Percentiles rank a stretch among this genome's conserved stretches.
Conservation (phyloP, 2,329 filamentous ascomycete species). For the Cladorrhinum sp. region DNA sequence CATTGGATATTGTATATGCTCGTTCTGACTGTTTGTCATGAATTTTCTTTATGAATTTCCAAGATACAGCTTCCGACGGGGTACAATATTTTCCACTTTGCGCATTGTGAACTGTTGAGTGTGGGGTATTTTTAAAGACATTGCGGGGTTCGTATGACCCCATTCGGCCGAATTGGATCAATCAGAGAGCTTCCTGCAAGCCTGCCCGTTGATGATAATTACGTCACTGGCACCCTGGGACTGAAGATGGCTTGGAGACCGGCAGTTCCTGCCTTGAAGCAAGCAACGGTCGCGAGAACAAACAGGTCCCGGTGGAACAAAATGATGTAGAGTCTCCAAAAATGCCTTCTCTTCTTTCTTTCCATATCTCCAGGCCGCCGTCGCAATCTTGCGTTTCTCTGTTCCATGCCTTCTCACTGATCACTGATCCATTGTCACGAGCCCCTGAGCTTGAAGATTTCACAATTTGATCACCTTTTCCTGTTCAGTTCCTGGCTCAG, state of each 20-base stretch:
- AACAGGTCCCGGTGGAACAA: background rate
- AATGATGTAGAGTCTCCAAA: background rate
- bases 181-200: background rate
- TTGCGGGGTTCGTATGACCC: background rate
- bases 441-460: too few species aligned
- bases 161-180: background rate
- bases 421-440: background rate
- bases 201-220: background rate
- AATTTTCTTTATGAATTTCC: background rate
- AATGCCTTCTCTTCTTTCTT: conserved; percentile 4
- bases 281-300: conserved; percentile 3
- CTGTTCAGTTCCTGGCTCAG: background rate
- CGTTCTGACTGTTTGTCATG: too few species aligned
- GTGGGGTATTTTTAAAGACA: background rate
- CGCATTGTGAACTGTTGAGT: background rate
- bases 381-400: background rate
- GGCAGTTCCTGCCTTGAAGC: background rate
- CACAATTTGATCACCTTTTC: background rate
- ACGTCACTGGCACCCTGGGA: background rate
- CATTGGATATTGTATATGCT: too few species aligned
- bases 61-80: background rate
- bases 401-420: background rate
- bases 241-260: background rate
- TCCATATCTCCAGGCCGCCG: background rate
- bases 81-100: background rate